phyloP scores from a whole-genome alignment of 352 stramenopile species.

The Globisporangium takayamanum region DNA sequence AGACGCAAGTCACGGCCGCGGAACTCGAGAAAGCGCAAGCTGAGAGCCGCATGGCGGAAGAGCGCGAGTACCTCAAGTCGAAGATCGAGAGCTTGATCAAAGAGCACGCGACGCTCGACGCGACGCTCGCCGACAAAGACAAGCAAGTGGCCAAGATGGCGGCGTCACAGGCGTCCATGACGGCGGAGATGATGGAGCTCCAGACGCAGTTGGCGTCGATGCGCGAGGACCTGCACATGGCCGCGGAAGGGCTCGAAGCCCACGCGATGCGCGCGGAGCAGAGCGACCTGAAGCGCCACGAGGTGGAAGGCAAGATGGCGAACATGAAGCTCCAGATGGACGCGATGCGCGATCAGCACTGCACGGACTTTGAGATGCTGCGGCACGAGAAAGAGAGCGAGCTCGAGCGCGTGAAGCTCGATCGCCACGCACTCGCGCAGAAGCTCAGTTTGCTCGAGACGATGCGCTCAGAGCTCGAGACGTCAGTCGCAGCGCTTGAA shows the following conservation, averaged over 20 bases:
- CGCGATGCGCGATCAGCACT: constrained; percentile 46
- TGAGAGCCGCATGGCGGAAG: constrained; percentile 32
- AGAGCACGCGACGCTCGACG: constrained; percentile 42
- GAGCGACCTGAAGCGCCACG: constrained; percentile 39
- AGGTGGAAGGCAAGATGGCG: constrained; percentile 44
- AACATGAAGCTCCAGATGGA: constrained; percentile 45
- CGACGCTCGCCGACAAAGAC: constrained; percentile 48
- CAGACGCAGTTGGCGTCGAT: constrained; percentile 53
- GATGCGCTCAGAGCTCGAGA: constrained; percentile 23
- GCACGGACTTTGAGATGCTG: constrained; percentile 56
- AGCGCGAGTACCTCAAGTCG: constrained; percentile 59
- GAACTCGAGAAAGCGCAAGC: constrained; percentile 18
- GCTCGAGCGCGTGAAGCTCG: constrained; percentile 38
- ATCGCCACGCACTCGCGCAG: constrained; percentile 19
- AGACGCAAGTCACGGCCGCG: constrained; percentile 8
- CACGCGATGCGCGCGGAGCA: constrained; percentile 52
- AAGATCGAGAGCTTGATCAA: constrained; percentile 65
- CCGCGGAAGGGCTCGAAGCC: constrained; percentile 56
- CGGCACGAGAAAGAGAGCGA: constrained; percentile 52
- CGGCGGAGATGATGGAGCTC: constrained; percentile 49
- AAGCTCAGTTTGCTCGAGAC: constrained; percentile 22
- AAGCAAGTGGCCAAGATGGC: constrained; percentile 68
- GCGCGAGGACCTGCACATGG: constrained; percentile 61
- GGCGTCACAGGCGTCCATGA: constrained; percentile 51
- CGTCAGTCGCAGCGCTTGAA: constrained; percentile 24